Percentiles rank a stretch among this genome's conserved stretches.
Evolutionary conservation across 768 basidiomycete genomes (phyloP).

Genomic region (Agaricus subrufescens): DNA sequence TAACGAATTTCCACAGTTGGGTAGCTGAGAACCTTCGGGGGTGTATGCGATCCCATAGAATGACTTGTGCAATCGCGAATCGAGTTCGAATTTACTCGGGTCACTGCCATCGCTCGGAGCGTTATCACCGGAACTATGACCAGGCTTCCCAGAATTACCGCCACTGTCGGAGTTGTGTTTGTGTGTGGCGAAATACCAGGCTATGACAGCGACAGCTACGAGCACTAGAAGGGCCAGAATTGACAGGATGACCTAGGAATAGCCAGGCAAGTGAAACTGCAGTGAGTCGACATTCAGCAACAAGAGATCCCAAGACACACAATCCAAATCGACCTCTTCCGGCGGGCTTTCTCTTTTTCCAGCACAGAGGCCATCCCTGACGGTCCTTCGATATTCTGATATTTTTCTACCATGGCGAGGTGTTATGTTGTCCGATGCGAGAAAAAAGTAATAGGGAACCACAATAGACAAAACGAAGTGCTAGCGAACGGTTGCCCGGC

Average conservation of each 20-base stretch:
- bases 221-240: conserved; percentile 43
- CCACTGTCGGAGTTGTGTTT: conserved; percentile 28
- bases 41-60: conserved; percentile 91
- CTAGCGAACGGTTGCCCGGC: no score
- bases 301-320: conserved; percentile 31
- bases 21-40: conserved; percentile 62
- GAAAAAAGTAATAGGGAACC: neutral
- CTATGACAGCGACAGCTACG: conserved; percentile 51
- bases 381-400: conserved; percentile 9
- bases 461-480: no score
- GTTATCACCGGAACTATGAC: neutral
- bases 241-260: conserved; percentile 48
- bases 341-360: conserved; percentile 24
- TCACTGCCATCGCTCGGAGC: conserved; percentile 34
- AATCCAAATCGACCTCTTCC: conserved; percentile 48
- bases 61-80: conserved; percentile 58
- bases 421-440: neutral
- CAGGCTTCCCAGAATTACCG: neutral
- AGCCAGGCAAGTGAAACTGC: neutral
- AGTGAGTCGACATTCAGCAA: neutral
- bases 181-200: conserved; percentile 64
- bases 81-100: conserved; percentile 68
- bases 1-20: conserved; percentile 57
- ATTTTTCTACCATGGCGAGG: conserved; percentile 13
- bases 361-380: conserved; percentile 19